Conservation (phyloP, 1,139 yeast genomes). For the Blastobotrys persicus region DNA sequence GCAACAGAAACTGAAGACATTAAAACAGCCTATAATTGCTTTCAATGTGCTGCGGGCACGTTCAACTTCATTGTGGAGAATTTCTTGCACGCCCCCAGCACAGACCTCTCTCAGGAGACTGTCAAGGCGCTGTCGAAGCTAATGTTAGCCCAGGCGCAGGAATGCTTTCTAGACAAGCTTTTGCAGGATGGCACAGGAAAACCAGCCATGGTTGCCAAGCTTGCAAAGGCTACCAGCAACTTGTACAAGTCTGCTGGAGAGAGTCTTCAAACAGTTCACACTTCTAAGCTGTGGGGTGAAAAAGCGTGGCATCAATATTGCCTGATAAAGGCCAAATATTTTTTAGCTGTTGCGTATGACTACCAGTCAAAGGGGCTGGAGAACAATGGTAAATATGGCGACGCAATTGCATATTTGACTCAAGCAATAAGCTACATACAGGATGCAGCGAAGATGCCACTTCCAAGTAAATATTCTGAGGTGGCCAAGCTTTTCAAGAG, state of each 20-base stretch:
- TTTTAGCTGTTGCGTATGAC: slow-evolving; percentile 49
- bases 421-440: slow-evolving; percentile 42
- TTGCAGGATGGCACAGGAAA: slow-evolving; percentile 43
- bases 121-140: slow-evolving; percentile 62
- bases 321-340: slow-evolving; percentile 46
- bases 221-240: slow-evolving; percentile 60
- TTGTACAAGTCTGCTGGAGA: slow-evolving; percentile 55
- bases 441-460: slow-evolving; percentile 28
- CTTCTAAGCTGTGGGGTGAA: slow-evolving; percentile 54
- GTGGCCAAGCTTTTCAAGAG: slow-evolving; percentile 28
- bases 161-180: slow-evolving; percentile 67
- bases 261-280: slow-evolving; percentile 44
- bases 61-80: slow-evolving; percentile 71
- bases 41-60: slow-evolving; percentile 80
- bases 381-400: slow-evolving; percentile 60
- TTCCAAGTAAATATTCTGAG: slow-evolving; percentile 25
- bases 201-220: slow-evolving; percentile 67
- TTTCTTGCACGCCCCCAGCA: slow-evolving; percentile 86
- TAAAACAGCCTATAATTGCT: slow-evolving; percentile 58
- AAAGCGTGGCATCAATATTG: slow-evolving; percentile 47
- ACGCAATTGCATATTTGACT: slow-evolving; percentile 66
- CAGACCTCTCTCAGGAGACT: slow-evolving; percentile 70
- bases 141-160: slow-evolving; percentile 87
- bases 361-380: slow-evolving; percentile 54
- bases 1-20: slow-evolving; percentile 49